Evolutionary conservation across 805 yeast genomes (phyloP), one percentile per base, ranked within the genome.

Genomic region (Millerozyma acaciae): DNA sequence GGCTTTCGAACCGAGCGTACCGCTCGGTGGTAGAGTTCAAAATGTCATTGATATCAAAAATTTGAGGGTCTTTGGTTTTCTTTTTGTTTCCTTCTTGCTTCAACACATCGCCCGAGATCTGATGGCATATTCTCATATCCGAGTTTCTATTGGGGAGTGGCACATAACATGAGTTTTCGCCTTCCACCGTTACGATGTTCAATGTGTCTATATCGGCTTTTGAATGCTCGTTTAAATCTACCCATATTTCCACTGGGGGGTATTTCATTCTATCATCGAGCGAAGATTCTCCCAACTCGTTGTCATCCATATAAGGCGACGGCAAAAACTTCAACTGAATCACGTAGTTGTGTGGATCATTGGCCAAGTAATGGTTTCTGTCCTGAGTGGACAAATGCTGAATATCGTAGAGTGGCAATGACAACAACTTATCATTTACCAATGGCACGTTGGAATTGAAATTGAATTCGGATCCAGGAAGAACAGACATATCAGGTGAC

Each of bases 171-270:
- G 56, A 59, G 29, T 62, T 58, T 40, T 76, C 80, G 6, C 61
- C 61, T 18, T 70, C 71, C 1, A 69, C 69, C 1, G 73, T 57
- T 1, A 71, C 65, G 2, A 70, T 49, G 22, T 62, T 62, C 34
- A 75, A 43, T 8, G 66, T 51, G 16, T 59, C 68, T 21, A 64
- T 39, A 21, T 60, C 69, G 1, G 66, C 67, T 23, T 40, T 49
- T 8, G 57, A 57, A n/a, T 38, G 34, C 10, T 60, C 59, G 34
- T 52, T 60, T 30, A 73, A 50, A 30, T 66, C 73, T 21, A 70
- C 54, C 78, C 80, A 76, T 28, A 78, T 56, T 44, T 77, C 83
- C 5, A 78, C 52, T 1, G 80, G 77, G 3, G 83, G 80, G 28
- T 61, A 63, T 25, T 57, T 47, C 31, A 55, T 46, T 34, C 55